A percentile compares a stretch with the other conserved stretches of the same genome.
Evolutionary conservation across 768 basidiomycete species (phyloP).

Genomic region (Rhodotorula kratochvilovae): DNA sequence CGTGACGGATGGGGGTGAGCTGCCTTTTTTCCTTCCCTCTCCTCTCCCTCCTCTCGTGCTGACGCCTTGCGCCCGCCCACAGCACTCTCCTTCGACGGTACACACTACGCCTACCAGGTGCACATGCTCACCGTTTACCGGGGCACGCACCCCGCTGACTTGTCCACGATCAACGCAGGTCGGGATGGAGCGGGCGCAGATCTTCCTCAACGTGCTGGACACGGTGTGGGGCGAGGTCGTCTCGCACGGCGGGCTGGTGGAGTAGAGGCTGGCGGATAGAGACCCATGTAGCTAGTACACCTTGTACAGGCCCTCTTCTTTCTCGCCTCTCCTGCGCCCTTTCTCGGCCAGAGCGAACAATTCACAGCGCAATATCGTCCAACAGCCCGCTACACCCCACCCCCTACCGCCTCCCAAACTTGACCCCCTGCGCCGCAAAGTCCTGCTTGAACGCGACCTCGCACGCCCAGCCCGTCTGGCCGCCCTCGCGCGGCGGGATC

Average conservation of each 20-base stretch:
- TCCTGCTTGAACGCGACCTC: conserved; percentile 37
- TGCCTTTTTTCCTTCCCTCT: too few species aligned
- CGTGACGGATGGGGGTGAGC: conserved; percentile 9
- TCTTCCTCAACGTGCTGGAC: conserved; percentile 16
- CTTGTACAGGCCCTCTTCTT: neutral
- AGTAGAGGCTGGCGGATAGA: too few species aligned
- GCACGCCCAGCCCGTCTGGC: conserved; percentile 31
- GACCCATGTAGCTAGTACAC: too few species aligned
- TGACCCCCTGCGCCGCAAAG: conserved; percentile 32
- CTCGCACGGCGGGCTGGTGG: neutral
- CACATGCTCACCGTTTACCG: too few species aligned
- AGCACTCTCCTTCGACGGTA: conserved; percentile 3
- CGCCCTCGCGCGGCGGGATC: conserved; percentile 11
- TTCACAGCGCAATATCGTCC: too few species aligned
- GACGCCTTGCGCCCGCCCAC: too few species aligned
- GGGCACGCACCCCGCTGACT: too few species aligned
- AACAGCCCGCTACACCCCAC: too few species aligned
- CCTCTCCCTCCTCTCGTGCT: too few species aligned
- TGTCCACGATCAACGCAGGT: too few species aligned
- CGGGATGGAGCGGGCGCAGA: conserved; percentile 9
- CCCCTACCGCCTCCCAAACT: conserved; percentile 21
- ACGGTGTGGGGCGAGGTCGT: conserved; percentile 11
- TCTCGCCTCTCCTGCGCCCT: too few species aligned
- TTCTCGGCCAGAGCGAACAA: too few species aligned
- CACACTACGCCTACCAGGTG: neutral